phyloP scores from a whole-genome alignment of 768 basidiomycete genomes.

The Lactarius evosmus region DNA sequence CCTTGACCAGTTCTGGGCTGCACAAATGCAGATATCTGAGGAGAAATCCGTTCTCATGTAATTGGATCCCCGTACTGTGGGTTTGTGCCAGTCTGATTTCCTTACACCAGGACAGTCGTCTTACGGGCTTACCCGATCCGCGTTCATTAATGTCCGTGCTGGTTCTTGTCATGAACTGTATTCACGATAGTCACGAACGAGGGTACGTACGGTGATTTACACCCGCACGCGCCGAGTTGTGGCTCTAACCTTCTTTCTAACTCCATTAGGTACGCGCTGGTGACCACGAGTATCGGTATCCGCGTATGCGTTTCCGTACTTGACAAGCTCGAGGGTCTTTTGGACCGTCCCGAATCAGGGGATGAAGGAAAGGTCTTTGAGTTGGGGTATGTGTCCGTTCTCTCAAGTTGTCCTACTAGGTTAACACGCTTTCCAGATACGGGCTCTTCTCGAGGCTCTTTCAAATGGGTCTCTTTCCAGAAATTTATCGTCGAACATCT shows the following conservation, averaged over 20 bases:
- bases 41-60: slow-evolving; percentile 75
- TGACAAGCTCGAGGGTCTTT: slow-evolving; percentile 66
- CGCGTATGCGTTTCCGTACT: slow-evolving; percentile 67
- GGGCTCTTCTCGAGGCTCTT: slow-evolving; percentile 24
- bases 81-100: slow-evolving; percentile 11
- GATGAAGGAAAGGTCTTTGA: slow-evolving; percentile 71
- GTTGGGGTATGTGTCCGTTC: slow-evolving; percentile 50
- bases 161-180: slow-evolving; percentile 26
- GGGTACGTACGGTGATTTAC: slow-evolving; percentile 16
- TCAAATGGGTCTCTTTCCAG: slow-evolving; percentile 24
- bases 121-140: slow-evolving; percentile 30
- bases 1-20: slow-evolving; percentile 57
- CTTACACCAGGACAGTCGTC: slow-evolving; percentile 41
- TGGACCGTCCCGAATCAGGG: slow-evolving; percentile 62
- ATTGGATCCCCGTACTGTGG: slow-evolving; percentile 11
- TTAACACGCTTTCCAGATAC: slow-evolving; percentile 22
- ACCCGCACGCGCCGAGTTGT: slow-evolving; percentile 5
- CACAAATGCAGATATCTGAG: slow-evolving; percentile 64
- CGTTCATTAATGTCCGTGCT: slow-evolving; percentile 18
- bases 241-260: slow-evolving; percentile 1
- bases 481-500: slow-evolving; percentile 22
- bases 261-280: slow-evolving; percentile 48
- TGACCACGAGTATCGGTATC: slow-evolving; percentile 51
- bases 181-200: slow-evolving; percentile 15
- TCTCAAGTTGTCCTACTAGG: slow-evolving; percentile 14